These are phyloP conservation scores for Xylariaceae sp. DNA, from an alignment of 2,329 filamentous ascomycete genomes.

Conservation along the genomic window DNA sequence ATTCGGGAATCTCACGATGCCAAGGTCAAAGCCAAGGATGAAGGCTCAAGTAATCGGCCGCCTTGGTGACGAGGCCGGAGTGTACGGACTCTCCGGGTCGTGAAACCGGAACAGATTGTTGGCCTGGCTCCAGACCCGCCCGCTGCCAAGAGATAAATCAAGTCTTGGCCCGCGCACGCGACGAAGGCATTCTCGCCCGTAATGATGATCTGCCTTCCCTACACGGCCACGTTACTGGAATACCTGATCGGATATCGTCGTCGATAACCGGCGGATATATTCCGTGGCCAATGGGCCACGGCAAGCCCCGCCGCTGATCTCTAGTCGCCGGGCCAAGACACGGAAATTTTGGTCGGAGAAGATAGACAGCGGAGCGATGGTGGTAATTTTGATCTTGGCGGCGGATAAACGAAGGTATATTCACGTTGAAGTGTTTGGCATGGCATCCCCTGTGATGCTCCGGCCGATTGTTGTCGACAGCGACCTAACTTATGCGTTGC, in stretches of 20 bases:
- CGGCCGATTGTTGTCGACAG: neutral
- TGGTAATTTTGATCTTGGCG: too few species aligned
- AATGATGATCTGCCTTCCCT: neutral
- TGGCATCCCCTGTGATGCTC: neutral
- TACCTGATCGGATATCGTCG: neutral
- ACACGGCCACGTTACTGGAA: neutral
- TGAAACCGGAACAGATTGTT: neutral
- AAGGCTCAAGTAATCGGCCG: neutral
- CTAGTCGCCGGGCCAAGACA: too few species aligned
- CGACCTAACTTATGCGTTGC: too few species aligned
- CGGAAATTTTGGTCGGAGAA: too few species aligned
- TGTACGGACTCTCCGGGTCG: neutral
- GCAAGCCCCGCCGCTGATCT: too few species aligned
- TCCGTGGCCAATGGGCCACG: neutral
- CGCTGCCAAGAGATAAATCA: conserved; percentile 1
- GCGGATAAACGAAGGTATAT: neutral
- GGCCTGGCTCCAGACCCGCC: neutral
- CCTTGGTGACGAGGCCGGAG: neutral
- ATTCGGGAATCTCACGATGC: neutral
- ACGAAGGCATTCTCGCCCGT: neutral
- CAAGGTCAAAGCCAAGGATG: neutral
- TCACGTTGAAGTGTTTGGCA: neutral
- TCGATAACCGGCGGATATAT: neutral
- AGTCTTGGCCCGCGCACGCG: neutral
- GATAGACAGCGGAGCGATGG: too few species aligned